Evolutionary conservation across 1,139 yeast genomes (phyloP).

Genomic region (Taphrina pruni): DNA sequence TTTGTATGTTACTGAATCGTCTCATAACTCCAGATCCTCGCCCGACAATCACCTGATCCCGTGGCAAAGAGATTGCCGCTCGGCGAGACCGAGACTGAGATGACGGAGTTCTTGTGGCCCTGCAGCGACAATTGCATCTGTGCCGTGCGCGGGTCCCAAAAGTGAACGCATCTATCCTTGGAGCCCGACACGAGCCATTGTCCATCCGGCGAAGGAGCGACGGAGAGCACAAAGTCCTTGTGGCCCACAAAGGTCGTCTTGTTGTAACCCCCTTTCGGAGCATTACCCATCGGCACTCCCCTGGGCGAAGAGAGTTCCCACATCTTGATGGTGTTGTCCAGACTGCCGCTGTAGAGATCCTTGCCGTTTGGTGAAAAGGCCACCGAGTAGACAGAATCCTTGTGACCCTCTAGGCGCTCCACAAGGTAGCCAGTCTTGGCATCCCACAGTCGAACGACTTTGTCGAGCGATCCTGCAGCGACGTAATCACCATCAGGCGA

Average conservation of each 20-base stretch:
- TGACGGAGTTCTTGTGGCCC: constrained; percentile 96
- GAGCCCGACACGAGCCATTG: constrained; percentile 93
- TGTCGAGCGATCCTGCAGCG: constrained; percentile 95
- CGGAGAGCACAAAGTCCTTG: constrained; percentile 92
- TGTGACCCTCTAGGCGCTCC: constrained; percentile 94
- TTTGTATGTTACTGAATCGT: constrained; percentile 26
- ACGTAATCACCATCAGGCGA: constrained; percentile 93
- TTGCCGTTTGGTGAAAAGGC: constrained; percentile 91
- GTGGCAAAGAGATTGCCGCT: constrained; percentile 89
- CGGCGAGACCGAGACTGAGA: constrained; percentile 87
- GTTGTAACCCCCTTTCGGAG: constrained; percentile 60
- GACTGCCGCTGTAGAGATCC: constrained; percentile 91
- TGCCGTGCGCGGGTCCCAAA: constrained; percentile 94
- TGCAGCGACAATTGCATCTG: constrained; percentile 94
- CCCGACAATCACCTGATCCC: constrained; percentile 97
- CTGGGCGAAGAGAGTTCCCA: constrained; percentile 78
- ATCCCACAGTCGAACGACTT: constrained; percentile 97
- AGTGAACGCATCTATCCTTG: constrained; percentile 94
- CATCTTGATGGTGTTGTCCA: constrained; percentile 93
- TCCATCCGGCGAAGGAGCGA: constrained; percentile 92
- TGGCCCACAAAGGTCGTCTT: constrained; percentile 95
- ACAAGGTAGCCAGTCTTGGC: constrained; percentile 85
- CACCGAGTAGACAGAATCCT: constrained; percentile 94
- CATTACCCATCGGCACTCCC: constrained; percentile 53
- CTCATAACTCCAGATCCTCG: constrained; percentile 76